A percentile compares a stretch with the other conserved stretches of the same genome.
Evolutionary conservation across 441 rosid species (phyloP).

Genomic region (Pelargonium australe): DNA sequence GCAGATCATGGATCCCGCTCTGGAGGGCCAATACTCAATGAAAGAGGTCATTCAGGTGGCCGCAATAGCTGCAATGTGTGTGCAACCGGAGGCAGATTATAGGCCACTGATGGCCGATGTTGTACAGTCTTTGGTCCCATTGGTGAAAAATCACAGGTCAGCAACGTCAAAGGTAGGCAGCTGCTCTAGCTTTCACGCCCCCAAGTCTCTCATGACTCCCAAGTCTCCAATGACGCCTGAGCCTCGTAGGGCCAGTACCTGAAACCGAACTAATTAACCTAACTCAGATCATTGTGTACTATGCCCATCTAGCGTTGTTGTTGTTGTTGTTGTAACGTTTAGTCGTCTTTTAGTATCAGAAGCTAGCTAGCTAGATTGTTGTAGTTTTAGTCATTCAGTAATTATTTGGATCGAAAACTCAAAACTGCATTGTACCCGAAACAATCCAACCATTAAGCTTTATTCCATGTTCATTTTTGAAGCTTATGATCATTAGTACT

Average conservation of each 20-base stretch:
- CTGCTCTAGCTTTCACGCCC: slow-evolving; percentile 41
- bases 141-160: slow-evolving; percentile 57
- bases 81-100: slow-evolving; percentile 85
- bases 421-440: too few relatives aligned
- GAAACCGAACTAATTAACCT: not conserved
- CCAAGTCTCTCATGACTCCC: slow-evolving; percentile 37
- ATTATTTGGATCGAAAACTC: too few relatives aligned
- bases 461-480: too few relatives aligned
- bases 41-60: slow-evolving; percentile 93
- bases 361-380: too few relatives aligned
- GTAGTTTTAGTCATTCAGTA: too few relatives aligned
- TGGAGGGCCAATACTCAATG: slow-evolving; percentile 72
- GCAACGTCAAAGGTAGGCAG: slow-evolving; percentile 39
- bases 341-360: too few relatives aligned
- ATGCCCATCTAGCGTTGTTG: too few relatives aligned
- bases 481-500: too few relatives aligned
- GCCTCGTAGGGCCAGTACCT: not conserved
- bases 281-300: too few relatives aligned
- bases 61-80: slow-evolving; percentile 98
- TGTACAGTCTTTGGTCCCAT: slow-evolving; percentile 77
- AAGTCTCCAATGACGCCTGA: slow-evolving; percentile 13
- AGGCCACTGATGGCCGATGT: slow-evolving; percentile 97
- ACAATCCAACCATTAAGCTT: too few relatives aligned
- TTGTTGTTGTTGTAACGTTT: too few relatives aligned
- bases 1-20: slow-evolving; percentile 79